Base-by-base conservation (phyloP, 2,329 filamentous ascomycete genomes). In the Aspergillus candidus region DNA sequence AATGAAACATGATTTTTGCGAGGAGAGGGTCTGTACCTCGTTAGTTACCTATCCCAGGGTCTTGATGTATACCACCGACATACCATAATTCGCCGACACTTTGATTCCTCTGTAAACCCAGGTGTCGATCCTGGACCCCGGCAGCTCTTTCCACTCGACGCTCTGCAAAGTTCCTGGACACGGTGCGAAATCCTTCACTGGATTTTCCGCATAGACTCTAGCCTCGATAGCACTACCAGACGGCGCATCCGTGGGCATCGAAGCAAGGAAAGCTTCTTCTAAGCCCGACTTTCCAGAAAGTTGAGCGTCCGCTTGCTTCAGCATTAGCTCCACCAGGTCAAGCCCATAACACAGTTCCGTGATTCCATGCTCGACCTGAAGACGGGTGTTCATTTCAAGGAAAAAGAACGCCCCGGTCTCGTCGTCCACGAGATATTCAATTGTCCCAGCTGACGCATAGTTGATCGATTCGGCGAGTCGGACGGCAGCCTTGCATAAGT, bases 391-490 rank as follows among this genome's bases (percentile, higher is more conserved):
- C 75, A 80, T 78, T 53, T 79, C 77, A 0, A 79, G 61, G 48
- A 79, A 80, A 66, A 76, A 95, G 65, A 93, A 95, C 35, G 84
- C 78, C 38, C 82, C 86, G 5, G 81, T 83, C 56, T 87, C 81
- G 61, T 88, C 86, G 65, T 95, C 88, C 4, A 94, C 83, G 35
- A 95, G 85, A 60, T 90, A 95, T 67, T 95, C 89, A 14, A 95
- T 85, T 0, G 89, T 95, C 1, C 89, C 89, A 7, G 88, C 89
- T 6, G 86, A 88, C n/a, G 85, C 84, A 58, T 95, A 95, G 3
- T 69, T 67, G 46, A 78, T 71, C 0, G 70, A 73, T 51, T 73
- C 70, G 0, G 76, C 75, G 13, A 80, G 68, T n/a, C 80, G 79
- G 4, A 94, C 84, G 3, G 89, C 87, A 11, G 84, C 76, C 3